Evolutionary conservation across 1,284 basidiomycete species (phyloP), one percentile per base, ranked within the genome.

Genomic region (Pseudozyma pruni): DNA sequence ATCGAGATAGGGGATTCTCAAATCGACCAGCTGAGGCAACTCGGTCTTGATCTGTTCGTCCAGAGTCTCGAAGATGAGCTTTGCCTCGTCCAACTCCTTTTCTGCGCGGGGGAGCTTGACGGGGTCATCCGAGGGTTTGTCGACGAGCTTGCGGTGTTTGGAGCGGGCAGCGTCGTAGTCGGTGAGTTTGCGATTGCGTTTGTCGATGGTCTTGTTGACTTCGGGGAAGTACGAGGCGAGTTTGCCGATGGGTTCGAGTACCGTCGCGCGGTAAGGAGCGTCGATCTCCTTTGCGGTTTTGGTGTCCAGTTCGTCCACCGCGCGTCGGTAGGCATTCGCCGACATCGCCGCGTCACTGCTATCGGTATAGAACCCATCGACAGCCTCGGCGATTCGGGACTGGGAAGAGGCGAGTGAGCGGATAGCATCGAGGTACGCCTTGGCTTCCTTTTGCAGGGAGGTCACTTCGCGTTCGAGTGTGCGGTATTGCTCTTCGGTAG

Each of bases 1-100:
- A 83, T 98, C 95, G 66, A 98, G 92, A 86, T 93, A 99, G 8
- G 96, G 95, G 38, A 98, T 90, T 33, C 96, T 90, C 22, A 98
- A 88, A 77, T 98, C 94, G 43, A 98, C 88, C 25, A 99, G 85
- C 75, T 95, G 89, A 0, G 96, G 96, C 8, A 99, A 86, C 79
- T 98, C 96, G 25, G 86, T 83, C 75, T 95, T 90, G 71, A 98
- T 88, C 78, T 97, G 94, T 29, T 92, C 89, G 82, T 99, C 97
- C 66, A 98, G 86, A 74, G 92, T 84, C 70, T 96, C 92, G 83
- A 96, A 99, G 55, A 98, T 89, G 80, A 95, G 90, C 79, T 92
- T 91, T 10, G 92, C 87, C 69, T 97, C 93, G 79, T 98, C 94
- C 81, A 93, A 87, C 81, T 98, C 95, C 85, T 92, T 90, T 84